phyloP scores from a whole-genome alignment of 108 stramenopile genomes.

The Discostella stelligeroides region DNA sequence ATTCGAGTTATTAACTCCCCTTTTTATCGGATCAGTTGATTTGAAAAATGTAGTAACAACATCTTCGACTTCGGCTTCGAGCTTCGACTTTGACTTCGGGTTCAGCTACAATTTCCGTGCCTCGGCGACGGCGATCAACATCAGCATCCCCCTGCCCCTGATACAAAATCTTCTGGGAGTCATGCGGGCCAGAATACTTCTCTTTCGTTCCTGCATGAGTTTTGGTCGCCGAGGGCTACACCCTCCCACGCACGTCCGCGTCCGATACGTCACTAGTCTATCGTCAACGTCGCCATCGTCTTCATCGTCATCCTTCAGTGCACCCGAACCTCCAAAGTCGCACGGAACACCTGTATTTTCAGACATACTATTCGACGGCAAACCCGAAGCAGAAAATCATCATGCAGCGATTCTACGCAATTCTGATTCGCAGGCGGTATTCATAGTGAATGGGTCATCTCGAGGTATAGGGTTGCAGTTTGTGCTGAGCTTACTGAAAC shows the following conservation, averaged over 20 bases:
- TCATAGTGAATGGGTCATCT: slow-evolving; percentile 74
- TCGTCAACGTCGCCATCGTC: not conserved
- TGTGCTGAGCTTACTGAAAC: slow-evolving; percentile 49
- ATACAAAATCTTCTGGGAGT: no score
- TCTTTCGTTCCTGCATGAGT: not conserved
- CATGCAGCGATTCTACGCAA: slow-evolving; percentile 41
- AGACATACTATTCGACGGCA: slow-evolving; percentile 48
- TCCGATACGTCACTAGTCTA: no score
- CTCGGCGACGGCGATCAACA: no score
- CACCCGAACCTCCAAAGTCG: slow-evolving; percentile 60
- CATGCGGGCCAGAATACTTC: not conserved
- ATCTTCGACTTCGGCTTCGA: no score
- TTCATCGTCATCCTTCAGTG: slow-evolving; percentile 32
- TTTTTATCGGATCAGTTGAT: no score
- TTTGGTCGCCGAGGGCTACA: not conserved
- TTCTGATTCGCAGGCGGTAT: slow-evolving; percentile 73
- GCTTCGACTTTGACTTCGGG: no score
- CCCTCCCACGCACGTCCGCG: not conserved
- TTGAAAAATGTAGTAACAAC: no score
- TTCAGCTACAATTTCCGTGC: no score
- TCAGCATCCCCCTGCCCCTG: no score
- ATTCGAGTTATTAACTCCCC: no score
- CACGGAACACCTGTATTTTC: slow-evolving; percentile 58
- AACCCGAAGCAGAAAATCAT: not conserved
- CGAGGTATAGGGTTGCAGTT: slow-evolving; percentile 82